phyloP scores from a whole-genome alignment of 176 grass and related monocot species.

The Oryza rufipogon region DNA sequence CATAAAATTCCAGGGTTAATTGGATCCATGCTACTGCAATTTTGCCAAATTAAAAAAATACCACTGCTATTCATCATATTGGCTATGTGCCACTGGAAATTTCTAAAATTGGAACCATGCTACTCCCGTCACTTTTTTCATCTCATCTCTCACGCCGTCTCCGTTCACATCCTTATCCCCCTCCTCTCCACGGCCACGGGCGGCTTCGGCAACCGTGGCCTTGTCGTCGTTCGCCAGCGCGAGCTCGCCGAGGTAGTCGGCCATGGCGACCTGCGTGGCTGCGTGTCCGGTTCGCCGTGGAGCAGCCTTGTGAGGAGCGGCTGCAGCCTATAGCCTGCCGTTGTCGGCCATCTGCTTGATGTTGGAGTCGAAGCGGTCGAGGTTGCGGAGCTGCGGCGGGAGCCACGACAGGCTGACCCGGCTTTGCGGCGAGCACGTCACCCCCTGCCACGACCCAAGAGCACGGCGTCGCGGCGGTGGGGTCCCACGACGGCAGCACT shows the following conservation, averaged over 20 bases:
- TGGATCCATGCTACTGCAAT: too few relatives aligned
- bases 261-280: constrained; percentile 62
- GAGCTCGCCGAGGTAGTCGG: constrained; percentile 69
- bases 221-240: constrained; percentile 72
- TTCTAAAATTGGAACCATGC: too few relatives aligned
- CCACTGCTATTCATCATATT: too few relatives aligned
- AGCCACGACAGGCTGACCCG: constrained; percentile 84
- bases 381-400: constrained; percentile 62
- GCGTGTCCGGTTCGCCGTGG: constrained; percentile 38
- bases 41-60: too few relatives aligned
- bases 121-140: too few relatives aligned
- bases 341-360: constrained; percentile 89
- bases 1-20: neutral
- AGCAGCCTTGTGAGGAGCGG: constrained; percentile 67
- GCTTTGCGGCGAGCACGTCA: constrained; percentile 89
- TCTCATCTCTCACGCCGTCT: too few relatives aligned
- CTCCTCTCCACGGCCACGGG: too few relatives aligned
- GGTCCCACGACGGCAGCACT: constrained; percentile 83
- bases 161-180: too few relatives aligned
- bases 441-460: constrained; percentile 62
- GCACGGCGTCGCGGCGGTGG: constrained; percentile 62
- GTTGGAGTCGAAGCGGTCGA: constrained; percentile 68
- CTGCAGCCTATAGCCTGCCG: constrained; percentile 53
- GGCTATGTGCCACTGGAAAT: too few relatives aligned
- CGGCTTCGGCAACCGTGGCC: constrained; percentile 53